Percentiles rank a stretch among this genome's conserved stretches.
Conservation (phyloP, 306 rosid species). For the Sechiopsis laciniata region DNA sequence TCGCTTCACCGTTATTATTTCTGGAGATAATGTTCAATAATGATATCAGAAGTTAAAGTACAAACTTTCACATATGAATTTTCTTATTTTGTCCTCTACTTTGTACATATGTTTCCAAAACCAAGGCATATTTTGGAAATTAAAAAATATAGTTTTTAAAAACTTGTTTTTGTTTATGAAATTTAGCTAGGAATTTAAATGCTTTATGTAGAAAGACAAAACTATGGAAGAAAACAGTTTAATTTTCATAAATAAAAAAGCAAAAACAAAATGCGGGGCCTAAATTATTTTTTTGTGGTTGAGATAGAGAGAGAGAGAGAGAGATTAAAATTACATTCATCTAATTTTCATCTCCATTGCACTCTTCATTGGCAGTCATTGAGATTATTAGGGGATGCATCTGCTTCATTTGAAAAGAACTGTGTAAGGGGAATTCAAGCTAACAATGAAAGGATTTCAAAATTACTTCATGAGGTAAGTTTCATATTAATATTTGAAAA, state of each 20-base stretch:
- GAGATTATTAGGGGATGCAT: constrained; percentile 92
- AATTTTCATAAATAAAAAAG: no score
- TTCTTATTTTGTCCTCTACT: no score
- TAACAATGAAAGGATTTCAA: constrained; percentile 82
- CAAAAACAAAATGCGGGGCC: no score
- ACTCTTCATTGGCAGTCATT: constrained; percentile 50
- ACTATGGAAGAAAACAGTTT: no score
- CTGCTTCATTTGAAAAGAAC: constrained; percentile 91
- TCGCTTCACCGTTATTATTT: not conserved
- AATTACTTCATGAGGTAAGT: constrained; percentile 86
- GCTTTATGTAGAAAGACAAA: no score
- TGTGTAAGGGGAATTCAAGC: constrained; percentile 95
- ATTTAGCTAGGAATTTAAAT: no score
- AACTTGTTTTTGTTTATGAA: no score
- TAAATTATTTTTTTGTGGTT: no score
- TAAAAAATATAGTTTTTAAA: no score
- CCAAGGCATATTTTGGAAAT: no score
- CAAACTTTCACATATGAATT: no score
- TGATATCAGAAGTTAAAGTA: not conserved
- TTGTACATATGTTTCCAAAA: no score
- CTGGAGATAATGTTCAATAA: not conserved
- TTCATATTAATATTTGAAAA: constrained; percentile 18
- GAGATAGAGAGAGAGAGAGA: not conserved
- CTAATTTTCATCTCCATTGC: constrained; percentile 9
- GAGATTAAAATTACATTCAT: not conserved